Evolutionary conservation across 2,329 filamentous ascomycete genomes (phyloP), one percentile per base, ranked within the genome.

Genomic region (Epichloe bromicola): DNA sequence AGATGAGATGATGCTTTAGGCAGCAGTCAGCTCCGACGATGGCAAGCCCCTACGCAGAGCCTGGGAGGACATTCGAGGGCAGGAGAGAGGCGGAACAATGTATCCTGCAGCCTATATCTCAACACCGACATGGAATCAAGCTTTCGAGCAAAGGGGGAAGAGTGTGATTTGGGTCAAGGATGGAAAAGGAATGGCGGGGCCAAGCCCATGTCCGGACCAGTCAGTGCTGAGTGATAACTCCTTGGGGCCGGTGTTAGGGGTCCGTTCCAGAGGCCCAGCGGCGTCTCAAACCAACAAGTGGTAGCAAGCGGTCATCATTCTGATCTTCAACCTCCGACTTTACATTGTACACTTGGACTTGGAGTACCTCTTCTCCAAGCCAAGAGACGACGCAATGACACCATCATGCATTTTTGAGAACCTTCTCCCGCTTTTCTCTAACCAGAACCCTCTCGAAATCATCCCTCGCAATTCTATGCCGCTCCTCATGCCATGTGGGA

Each of bases 401-500:
- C 20, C 11, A 17, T 41, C 39, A 3, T 41, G n/a, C 17, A 41
- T 11, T 41, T 41, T 20, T 11, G 17, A n/a, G 39, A 7, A 19
- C 17, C n/a, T 7, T 10, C 15, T 11, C 17, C 17, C 39, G 17
- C 39, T 11, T 5, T 19, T 19, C 39, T 3, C 19, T 20, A 0
- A 19, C 10, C 39, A 20, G 11, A 4, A 20, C 17, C 39, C 17
- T 19, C 19, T 41, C 8, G 12, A 11, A 15, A 19, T 15, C 11
- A 3, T 4, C 12, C 7, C 17, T 12, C 15, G 39, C 39, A 6
- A 41, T 41, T 12, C 17, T 41, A 41, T 20, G 8, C 17, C 5
- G n/a, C 17, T 19, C n/a, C 39, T 20, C 39, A 41, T 63, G 57
- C 60, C 61, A 63, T 10, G 56, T 58, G 2, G 60, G 56, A n/a